phyloP scores from a whole-genome alignment of 768 basidiomycete species.

The Bullera alba region DNA sequence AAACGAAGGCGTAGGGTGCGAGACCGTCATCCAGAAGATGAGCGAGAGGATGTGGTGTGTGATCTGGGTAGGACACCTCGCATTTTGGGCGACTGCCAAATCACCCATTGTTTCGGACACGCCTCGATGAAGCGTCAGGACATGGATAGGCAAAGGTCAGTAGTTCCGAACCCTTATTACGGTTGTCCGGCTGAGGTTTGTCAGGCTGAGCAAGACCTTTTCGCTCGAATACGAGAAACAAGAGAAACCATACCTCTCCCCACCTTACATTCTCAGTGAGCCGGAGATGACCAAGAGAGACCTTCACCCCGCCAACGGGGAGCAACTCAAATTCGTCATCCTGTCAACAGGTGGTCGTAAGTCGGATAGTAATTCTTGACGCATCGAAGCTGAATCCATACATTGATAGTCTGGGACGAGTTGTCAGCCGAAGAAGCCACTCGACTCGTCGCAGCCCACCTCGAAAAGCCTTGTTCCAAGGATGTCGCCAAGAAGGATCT shows the following conservation, averaged over 20 bases:
- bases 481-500: not conserved
- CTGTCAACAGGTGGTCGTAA: constrained; percentile 30
- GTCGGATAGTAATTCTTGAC: constrained; percentile 4
- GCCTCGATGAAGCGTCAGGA: no score
- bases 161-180: no score
- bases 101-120: constrained; percentile 27
- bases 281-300: constrained; percentile 22
- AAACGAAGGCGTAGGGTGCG: constrained; percentile 8
- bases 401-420: constrained; percentile 35
- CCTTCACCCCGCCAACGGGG: constrained; percentile 19
- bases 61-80: not conserved
- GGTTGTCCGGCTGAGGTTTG: no score
- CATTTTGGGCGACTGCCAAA: constrained; percentile 14
- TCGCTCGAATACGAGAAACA: not conserved
- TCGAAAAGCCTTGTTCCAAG: not conserved
- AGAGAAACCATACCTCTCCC: not conserved
- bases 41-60: constrained; percentile 13
- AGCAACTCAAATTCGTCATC: constrained; percentile 25
- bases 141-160: not conserved
- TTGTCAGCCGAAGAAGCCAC: constrained; percentile 25
- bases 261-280: constrained; percentile 24
- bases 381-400: not conserved
- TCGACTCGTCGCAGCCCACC: constrained; percentile 11
- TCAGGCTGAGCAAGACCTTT: not conserved
- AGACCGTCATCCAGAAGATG: constrained; percentile 22